These are phyloP conservation scores for Aspergillus luchuensis DNA, from an alignment of 2,329 filamentous ascomycete species.

Conservation along the genomic window DNA sequence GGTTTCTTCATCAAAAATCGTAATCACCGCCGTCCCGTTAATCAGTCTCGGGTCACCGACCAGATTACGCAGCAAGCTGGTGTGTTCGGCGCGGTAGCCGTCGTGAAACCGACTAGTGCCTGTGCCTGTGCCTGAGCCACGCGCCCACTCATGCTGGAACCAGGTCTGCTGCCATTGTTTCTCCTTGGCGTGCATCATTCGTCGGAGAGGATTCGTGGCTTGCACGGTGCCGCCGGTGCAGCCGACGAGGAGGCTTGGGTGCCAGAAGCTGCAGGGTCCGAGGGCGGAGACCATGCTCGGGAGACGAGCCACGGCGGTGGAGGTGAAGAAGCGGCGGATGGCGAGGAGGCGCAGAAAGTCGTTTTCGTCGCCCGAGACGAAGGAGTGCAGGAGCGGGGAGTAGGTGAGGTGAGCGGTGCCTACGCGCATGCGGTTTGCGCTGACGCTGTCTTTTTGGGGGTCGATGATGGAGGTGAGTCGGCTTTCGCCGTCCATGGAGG, in stretches of 20 bases:
- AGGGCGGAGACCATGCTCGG: conserved; percentile 38
- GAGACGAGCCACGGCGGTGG: conserved; percentile 52
- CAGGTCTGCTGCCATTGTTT: conserved; percentile 57
- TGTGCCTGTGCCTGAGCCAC: conserved; percentile 26
- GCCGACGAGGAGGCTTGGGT: conserved; percentile 57
- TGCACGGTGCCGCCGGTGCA: conserved; percentile 55
- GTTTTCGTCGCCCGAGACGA: conserved; percentile 58
- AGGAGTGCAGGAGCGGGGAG: conserved; percentile 57
- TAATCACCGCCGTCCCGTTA: conserved; percentile 38
- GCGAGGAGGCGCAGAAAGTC: conserved; percentile 53
- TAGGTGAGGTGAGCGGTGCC: conserved; percentile 54
- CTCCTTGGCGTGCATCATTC: conserved; percentile 53
- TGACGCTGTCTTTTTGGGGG: conserved; percentile 47
- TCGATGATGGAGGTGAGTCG: conserved; percentile 58
- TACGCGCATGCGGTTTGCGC: conserved; percentile 53
- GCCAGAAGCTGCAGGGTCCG: conserved; percentile 45
- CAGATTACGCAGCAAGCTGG: conserved; percentile 35
- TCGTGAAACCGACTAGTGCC: conserved; percentile 49
- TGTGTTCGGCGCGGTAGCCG: conserved; percentile 45
- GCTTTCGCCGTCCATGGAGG: conserved; percentile 57
- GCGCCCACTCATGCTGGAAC: conserved; percentile 60
- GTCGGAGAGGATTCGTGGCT: conserved; percentile 55
- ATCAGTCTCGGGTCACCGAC: conserved; percentile 34
- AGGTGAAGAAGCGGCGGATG: conserved; percentile 56
- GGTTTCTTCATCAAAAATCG: conserved; percentile 64